Conservation (phyloP, 2,329 filamentous ascomycete species). For the Talaromyces sp. region DNA sequence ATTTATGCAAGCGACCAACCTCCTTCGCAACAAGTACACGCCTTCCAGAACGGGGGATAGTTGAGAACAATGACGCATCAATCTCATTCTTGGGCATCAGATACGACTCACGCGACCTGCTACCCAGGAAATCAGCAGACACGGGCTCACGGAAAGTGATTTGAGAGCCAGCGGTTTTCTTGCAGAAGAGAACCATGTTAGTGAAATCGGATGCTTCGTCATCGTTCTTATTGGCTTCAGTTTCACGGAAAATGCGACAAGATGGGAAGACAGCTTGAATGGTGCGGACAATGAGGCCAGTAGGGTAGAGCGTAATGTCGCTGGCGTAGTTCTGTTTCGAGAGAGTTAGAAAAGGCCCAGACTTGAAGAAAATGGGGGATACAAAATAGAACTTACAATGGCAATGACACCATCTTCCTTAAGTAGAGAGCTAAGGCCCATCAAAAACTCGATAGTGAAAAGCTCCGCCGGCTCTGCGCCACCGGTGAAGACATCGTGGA, state of each 20-base stretch:
- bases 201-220: slow-evolving; percentile 80
- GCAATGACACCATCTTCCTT: slow-evolving; percentile 80
- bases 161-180: slow-evolving; percentile 57
- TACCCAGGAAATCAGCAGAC: slow-evolving; percentile 70
- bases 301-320: slow-evolving; percentile 75
- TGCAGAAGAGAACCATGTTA: slow-evolving; percentile 96
- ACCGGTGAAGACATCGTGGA: slow-evolving; percentile 97
- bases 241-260: slow-evolving; percentile 89
- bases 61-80: slow-evolving; percentile 42
- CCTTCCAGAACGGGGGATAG: slow-evolving; percentile 48
- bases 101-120: slow-evolving; percentile 68
- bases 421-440: slow-evolving; percentile 69
- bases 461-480: slow-evolving; percentile 87
- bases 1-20: slow-evolving; percentile 67
- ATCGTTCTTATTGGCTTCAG: slow-evolving; percentile 53
- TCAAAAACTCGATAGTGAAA: slow-evolving; percentile 84
- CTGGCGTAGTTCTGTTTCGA: slow-evolving; percentile 82
- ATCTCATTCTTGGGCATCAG: slow-evolving; percentile 75
- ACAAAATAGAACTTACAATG: slow-evolving; percentile 63
- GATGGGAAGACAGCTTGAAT: slow-evolving; percentile 81
- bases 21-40: slow-evolving; percentile 51
- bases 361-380: neutral
- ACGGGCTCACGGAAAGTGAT: slow-evolving; percentile 69
- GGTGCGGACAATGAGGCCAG: slow-evolving; percentile 78
- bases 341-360: slow-evolving; percentile 14